Conservation (phyloP, 2,329 filamentous ascomycete genomes). For the Penicillium sp. region DNA sequence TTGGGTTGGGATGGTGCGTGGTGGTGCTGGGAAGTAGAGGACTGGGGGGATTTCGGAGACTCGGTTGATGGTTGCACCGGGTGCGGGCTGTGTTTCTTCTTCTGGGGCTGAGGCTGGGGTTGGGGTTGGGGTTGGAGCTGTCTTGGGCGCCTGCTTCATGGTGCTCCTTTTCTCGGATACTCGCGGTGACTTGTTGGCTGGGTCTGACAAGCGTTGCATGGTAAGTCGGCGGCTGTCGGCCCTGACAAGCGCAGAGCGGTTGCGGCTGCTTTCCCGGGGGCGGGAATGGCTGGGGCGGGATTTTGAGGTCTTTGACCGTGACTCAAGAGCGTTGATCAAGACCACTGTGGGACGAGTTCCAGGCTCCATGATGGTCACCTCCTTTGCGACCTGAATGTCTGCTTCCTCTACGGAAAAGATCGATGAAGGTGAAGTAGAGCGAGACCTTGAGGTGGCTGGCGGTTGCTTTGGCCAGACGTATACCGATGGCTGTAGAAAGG, state of each 20-base stretch:
- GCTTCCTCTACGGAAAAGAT: constrained; percentile 32
- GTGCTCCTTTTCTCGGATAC: neutral
- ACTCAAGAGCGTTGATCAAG: constrained; percentile 30
- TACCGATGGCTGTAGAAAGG: constrained; percentile 32
- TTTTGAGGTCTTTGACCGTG: constrained; percentile 15
- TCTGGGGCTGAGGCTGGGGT: neutral
- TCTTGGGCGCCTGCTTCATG: neutral
- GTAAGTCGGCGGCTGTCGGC: constrained; percentile 11
- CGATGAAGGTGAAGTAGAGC: constrained; percentile 30
- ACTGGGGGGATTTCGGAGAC: constrained; percentile 26
- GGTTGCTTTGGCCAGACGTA: constrained; percentile 29
- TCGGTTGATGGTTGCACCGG: constrained; percentile 22
- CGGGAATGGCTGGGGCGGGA: constrained; percentile 10
- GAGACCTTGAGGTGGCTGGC: constrained; percentile 18
- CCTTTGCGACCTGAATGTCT: constrained; percentile 34
- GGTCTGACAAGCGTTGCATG: constrained; percentile 2
- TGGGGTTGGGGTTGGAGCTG: constrained; percentile 1
- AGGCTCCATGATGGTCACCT: constrained; percentile 34
- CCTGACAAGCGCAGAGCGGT: neutral
- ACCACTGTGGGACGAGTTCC: constrained; percentile 32
- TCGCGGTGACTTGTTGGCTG: neutral
- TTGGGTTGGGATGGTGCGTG: constrained; percentile 19
- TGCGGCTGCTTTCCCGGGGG: constrained; percentile 16
- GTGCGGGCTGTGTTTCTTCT: neutral
- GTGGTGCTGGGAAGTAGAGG: constrained; percentile 20